Evolutionary conservation across 1,139 yeast species (phyloP), one percentile per base, ranked within the genome.

Genomic region (Candida frijolesensis): DNA sequence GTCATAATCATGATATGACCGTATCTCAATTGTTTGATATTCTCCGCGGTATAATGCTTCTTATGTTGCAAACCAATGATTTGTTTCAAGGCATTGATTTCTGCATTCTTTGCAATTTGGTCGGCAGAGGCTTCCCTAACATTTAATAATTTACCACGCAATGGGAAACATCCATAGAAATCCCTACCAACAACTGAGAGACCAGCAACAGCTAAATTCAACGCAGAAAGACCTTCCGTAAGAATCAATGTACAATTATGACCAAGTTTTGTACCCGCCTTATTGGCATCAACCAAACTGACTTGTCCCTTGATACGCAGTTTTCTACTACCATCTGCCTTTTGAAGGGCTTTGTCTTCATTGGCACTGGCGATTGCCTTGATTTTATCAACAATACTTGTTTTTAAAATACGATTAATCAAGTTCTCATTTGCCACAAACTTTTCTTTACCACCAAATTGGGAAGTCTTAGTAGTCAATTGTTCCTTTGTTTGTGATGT

Each of bases 1-100:
- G 99, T 91, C 99, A 95, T 95, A 64, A 95, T 91, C 98, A 95
- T 94, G 47, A 95, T 82, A 67, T 91, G 97, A 27, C 99, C 99
- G 65, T 95, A 95, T 65, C 99, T 84, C 55, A 95, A 75, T 10
- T 86, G 84, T 52, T 81, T 82, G 9, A 89, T 78, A 59, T 84
- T 87, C 35, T 84, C 85, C 0, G 67, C 57, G 15, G 69, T 71
- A 66, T 95, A 95, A 40, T 76, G 79, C 71, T 91, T 92, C 60
- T 89, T 90, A 69, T 95, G 99, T 67, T 92, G 97, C 51, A 95
- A 75, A 22, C 99, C 99, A 75, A 95, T 87, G 60, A 95, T 95
- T 66, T 92, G 94, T 65, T 95, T 95, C 61, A 95, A 83, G 4
- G 98, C 96, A 65, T 90, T 95, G 63, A 95, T 94, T 71, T 94